phyloP scores from a whole-genome alignment of 306 rosid species.

The Rubus parviflorus region DNA sequence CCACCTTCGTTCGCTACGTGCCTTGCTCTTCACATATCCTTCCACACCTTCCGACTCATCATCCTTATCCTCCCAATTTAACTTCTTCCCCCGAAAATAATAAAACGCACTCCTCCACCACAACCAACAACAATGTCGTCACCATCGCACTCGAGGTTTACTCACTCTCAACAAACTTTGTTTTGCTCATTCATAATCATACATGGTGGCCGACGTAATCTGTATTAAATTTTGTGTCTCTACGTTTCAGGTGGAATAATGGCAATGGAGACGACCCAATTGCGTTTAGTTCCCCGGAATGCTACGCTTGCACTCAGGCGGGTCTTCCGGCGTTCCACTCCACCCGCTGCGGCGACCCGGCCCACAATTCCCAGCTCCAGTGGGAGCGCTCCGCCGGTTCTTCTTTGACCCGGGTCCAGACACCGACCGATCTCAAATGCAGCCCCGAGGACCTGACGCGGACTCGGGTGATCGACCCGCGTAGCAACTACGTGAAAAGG shows the following conservation, averaged over 20 bases:
- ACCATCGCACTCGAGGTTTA: slow-evolving; percentile 4
- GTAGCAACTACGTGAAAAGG: slow-evolving; percentile 26
- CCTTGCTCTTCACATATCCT: neutral
- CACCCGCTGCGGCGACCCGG: slow-evolving; percentile 18
- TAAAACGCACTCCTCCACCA: neutral
- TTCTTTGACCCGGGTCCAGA: neutral
- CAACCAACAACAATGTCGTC: neutral
- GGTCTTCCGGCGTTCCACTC: slow-evolving; percentile 40
- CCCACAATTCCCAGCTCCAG: slow-evolving; percentile 9
- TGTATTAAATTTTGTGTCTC: neutral
- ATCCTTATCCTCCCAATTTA: neutral
- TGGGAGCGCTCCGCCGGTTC: slow-evolving; percentile 32
- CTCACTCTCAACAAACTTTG: neutral
- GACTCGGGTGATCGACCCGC: slow-evolving; percentile 28
- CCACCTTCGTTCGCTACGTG: slow-evolving; percentile 7
- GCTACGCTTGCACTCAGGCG: slow-evolving; percentile 33
- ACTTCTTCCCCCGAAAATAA: too few relatives aligned
- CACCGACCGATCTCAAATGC: neutral
- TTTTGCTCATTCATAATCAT: neutral
- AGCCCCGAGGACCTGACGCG: neutral
- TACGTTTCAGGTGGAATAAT: slow-evolving; percentile 14
- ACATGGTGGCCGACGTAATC: neutral
- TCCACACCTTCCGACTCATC: neutral
- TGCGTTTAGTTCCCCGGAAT: slow-evolving; percentile 17
- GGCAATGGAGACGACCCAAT: neutral